A percentile compares a stretch with the other conserved stretches of the same genome.
Evolutionary conservation across 129 eudicot genomes (phyloP).

Genomic region (Deinandra increscens): DNA sequence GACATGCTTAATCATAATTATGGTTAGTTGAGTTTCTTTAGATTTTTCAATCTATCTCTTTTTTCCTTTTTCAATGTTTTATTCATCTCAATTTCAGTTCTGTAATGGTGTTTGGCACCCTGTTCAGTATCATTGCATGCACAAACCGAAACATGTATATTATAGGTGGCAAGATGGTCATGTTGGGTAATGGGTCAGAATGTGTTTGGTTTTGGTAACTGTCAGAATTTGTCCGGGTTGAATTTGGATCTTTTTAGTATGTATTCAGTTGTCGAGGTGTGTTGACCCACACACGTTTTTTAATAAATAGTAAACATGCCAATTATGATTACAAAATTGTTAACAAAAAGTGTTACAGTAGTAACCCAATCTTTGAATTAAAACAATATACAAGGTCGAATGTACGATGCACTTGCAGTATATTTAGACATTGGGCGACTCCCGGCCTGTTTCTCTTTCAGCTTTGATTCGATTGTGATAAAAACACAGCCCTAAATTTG

Average conservation of each 20-base stretch:
- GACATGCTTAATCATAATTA: conserved; percentile 37
- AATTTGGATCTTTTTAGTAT: not conserved
- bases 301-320: too few relatives aligned
- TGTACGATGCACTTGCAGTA: not conserved
- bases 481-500: not conserved
- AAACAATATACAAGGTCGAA: not conserved
- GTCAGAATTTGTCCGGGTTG: not conserved
- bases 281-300: not conserved
- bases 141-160: not conserved
- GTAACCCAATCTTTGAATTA: not conserved
- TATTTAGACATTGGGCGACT: not conserved
- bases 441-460: not conserved
- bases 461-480: not conserved
- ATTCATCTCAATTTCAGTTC: not conserved
- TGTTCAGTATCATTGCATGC: conserved; percentile 11
- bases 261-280: not conserved
- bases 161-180: not conserved
- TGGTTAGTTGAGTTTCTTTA: conserved; percentile 49
- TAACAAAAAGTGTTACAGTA: not conserved
- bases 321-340: not conserved
- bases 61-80: not conserved
- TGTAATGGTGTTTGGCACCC: not conserved
- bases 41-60: not conserved
- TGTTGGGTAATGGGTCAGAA: conserved; percentile 3
- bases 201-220: not conserved